These are phyloP conservation scores for Hymenoscyphus occultus DNA, from an alignment of 2,329 filamentous ascomycete species.

Conservation along the genomic window DNA sequence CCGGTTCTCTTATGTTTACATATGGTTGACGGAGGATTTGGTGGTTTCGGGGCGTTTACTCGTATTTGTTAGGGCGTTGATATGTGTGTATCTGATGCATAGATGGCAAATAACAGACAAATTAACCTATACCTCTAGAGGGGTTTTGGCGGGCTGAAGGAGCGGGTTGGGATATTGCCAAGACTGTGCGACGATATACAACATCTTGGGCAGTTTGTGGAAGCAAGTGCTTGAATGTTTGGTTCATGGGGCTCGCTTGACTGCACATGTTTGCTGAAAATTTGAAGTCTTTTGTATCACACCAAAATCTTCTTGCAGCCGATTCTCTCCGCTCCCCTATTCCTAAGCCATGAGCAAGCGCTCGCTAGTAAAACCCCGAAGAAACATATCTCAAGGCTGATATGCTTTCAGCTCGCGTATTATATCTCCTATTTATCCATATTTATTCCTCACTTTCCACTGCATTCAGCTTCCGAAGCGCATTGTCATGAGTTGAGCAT, in stretches of 20 bases:
- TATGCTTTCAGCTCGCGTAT: slow-evolving; percentile 7
- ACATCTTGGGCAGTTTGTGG: not conserved
- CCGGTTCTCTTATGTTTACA: slow-evolving; percentile 1
- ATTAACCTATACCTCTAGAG: not conserved
- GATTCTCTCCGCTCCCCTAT: not conserved
- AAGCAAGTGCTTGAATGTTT: not conserved
- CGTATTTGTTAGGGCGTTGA: slow-evolving; percentile 5
- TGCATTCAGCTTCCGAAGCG: not conserved
- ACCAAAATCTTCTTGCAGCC: not conserved
- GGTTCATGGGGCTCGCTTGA: not conserved
- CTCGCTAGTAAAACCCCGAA: not conserved
- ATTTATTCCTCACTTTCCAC: not conserved
- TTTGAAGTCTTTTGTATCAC: not conserved
- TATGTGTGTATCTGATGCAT: slow-evolving; percentile 14
- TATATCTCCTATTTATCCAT: slow-evolving; percentile 1
- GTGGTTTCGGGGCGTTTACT: slow-evolving; percentile 16
- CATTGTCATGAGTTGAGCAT: not conserved
- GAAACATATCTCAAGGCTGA: slow-evolving; percentile 13
- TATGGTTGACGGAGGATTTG: slow-evolving; percentile 10
- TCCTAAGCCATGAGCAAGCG: not conserved
- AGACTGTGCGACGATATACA: not conserved
- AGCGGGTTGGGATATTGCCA: not conserved
- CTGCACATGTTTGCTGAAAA: not conserved
- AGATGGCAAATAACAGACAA: slow-evolving; percentile 10
- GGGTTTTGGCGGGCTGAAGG: not conserved